Percentiles rank a stretch among this genome's conserved stretches.
Evolutionary conservation across 495 filamentous ascomycete species (phyloP).

Genomic region (Schizothecium vesticola): DNA sequence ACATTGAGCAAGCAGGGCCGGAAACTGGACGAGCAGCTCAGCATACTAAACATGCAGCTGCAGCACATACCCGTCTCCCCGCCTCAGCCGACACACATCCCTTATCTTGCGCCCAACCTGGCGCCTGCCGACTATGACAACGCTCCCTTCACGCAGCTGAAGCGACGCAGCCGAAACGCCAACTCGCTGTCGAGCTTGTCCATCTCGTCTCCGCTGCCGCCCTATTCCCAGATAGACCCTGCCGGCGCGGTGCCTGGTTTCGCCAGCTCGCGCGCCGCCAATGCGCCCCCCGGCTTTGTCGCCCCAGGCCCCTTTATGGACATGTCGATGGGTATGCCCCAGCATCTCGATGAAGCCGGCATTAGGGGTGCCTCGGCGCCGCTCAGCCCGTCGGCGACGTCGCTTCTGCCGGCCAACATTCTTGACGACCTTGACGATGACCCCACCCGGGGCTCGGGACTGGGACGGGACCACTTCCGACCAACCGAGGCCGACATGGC

Average conservation of each 20-base stretch:
- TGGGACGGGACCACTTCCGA: constrained; percentile 28
- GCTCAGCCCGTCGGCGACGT: constrained; percentile 75
- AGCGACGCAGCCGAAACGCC: constrained; percentile 50
- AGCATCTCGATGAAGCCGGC: constrained; percentile 39
- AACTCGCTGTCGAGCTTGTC: constrained; percentile 49
- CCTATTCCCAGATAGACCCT: constrained; percentile 37
- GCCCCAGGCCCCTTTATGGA: constrained; percentile 49
- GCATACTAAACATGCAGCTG: constrained; percentile 29
- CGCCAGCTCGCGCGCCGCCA: constrained; percentile 33
- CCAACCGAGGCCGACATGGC: constrained; percentile 38
- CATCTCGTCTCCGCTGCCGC: constrained; percentile 34
- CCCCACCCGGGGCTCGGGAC: constrained; percentile 43
- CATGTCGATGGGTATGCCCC: constrained; percentile 33
- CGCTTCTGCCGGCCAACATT: constrained; percentile 73
- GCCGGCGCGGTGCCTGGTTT: constrained; percentile 30
- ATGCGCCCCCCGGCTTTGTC: constrained; percentile 42
- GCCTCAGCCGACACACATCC: constrained; percentile 30
- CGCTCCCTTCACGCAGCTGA: constrained; percentile 41
- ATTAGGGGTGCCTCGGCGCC: constrained; percentile 51
- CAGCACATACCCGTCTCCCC: constrained; percentile 20
- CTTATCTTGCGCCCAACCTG: constrained; percentile 41
- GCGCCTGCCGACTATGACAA: constrained; percentile 47
- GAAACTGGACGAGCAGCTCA: constrained; percentile 37
- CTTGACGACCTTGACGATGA: constrained; percentile 65
- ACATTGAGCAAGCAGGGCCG: constrained; percentile 31